Conservation (phyloP, 192 early-diverging fungal genomes). For the Paraglomus occultum region DNA sequence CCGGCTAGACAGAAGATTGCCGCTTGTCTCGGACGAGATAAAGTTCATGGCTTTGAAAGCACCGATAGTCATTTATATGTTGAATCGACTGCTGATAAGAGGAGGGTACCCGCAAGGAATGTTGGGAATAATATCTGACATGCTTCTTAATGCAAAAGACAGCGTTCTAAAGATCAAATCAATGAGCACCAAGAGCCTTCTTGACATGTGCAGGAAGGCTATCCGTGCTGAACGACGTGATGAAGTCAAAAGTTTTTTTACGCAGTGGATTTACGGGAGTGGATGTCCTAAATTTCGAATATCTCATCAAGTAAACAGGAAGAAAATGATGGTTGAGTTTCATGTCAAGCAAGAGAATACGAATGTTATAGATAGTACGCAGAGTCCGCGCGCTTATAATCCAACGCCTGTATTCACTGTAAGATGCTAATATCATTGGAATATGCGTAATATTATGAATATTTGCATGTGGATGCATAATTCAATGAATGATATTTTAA, state of each 20-base stretch:
- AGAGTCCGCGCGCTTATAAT: background rate
- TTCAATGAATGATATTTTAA: conserved; percentile 29
- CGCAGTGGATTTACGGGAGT: conserved; percentile 93
- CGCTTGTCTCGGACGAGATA: conserved; percentile 53
- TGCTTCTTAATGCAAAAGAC: conserved; percentile 73
- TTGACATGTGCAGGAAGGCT: conserved; percentile 81
- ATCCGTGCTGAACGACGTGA: conserved; percentile 69
- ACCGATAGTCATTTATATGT: conserved; percentile 87
- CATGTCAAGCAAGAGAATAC: conserved; percentile 72
- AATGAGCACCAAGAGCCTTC: conserved; percentile 68
- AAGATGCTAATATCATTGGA: background rate
- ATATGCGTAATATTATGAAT: too few relatives aligned
- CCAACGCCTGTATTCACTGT: conserved; percentile 23
- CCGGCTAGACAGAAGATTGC: conserved; percentile 55
- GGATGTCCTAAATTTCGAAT: conserved; percentile 89
- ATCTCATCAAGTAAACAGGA: conserved; percentile 85
- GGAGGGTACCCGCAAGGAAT: conserved; percentile 69
- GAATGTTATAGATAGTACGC: conserved; percentile 34
- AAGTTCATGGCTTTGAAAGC: conserved; percentile 86
- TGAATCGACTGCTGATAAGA: conserved; percentile 81
- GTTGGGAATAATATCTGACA: conserved; percentile 75
- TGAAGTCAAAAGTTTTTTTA: conserved; percentile 70
- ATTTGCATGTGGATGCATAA: background rate
- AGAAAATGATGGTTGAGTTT: conserved; percentile 95
- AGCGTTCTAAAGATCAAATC: conserved; percentile 58